phyloP scores from a whole-genome alignment of 176 grass and related monocot species.

The Saccharum officinarum region DNA sequence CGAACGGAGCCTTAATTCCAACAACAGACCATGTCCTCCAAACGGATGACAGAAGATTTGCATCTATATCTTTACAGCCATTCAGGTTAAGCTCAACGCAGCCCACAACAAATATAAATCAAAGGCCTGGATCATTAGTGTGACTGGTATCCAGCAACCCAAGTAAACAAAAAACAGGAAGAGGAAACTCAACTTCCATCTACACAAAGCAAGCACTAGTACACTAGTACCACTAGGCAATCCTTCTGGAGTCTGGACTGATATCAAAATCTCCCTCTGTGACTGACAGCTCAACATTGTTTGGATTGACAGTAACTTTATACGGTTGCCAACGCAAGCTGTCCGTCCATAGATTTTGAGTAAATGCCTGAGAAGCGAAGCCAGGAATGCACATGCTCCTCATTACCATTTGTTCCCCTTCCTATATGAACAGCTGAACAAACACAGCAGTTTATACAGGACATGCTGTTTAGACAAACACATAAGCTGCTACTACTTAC shows the following conservation, averaged over 20 bases:
- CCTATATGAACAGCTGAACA: constrained; percentile 25
- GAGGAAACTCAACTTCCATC: background rate
- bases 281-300: too few relatives aligned
- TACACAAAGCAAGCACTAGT: background rate
- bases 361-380: background rate
- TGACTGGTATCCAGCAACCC: background rate
- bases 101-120: background rate
- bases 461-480: background rate
- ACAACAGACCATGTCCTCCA: background rate
- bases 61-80: background rate
- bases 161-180: background rate
- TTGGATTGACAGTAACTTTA: too few relatives aligned
- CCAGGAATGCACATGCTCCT: background rate
- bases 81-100: background rate
- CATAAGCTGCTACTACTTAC: background rate
- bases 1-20: too few relatives aligned
- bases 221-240: background rate
- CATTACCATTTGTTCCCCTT: background rate
- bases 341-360: background rate
- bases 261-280: too few relatives aligned
- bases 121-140: background rate
- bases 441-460: background rate
- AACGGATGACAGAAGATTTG: background rate
- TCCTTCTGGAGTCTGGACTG: background rate
- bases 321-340: too few relatives aligned